Evolutionary conservation across 1,139 yeast genomes (phyloP).

Genomic region (Scheffersomyces lignicola): DNA sequence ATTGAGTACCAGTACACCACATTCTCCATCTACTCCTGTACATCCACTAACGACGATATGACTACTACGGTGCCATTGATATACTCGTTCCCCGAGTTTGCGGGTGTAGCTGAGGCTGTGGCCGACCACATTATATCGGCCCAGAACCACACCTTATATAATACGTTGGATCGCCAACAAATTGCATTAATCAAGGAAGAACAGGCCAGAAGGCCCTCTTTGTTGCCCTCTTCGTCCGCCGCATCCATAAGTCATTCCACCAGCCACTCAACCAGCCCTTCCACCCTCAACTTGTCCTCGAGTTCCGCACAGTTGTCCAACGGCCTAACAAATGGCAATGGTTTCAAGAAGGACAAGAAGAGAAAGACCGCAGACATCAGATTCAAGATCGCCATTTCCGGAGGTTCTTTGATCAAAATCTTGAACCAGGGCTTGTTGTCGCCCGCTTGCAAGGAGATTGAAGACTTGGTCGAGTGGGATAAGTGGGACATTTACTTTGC

Average conservation of each 20-base stretch:
- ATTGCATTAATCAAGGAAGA: conserved; percentile 29
- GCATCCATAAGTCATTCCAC: conserved; percentile 9
- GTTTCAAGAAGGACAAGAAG: conserved; percentile 36
- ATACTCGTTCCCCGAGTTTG: conserved; percentile 84
- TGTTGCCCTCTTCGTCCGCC: conserved; percentile 15
- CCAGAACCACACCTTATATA: conserved; percentile 68
- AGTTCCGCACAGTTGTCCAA: conserved; percentile 4
- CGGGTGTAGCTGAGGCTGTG: conserved; percentile 92
- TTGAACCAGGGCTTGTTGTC: conserved; percentile 79
- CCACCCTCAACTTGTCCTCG: conserved; percentile 1
- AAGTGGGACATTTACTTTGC: conserved; percentile 97
- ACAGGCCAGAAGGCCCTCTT: conserved; percentile 19
- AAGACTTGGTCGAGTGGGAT: conserved; percentile 78
- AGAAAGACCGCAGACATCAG: conserved; percentile 56
- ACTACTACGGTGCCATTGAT: conserved; percentile 92
- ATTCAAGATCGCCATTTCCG: conserved; percentile 88
- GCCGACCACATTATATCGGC: conserved; percentile 84
- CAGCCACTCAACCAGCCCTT: not conserved
- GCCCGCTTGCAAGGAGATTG: conserved; percentile 33
- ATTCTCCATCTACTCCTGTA: not conserved
- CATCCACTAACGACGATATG: conserved; percentile 40
- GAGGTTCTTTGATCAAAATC: conserved; percentile 88
- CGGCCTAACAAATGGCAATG: conserved; percentile 4
- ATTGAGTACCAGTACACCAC: no score
- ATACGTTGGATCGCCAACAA: conserved; percentile 41